phyloP scores from a whole-genome alignment of 2,329 filamentous ascomycete genomes.

The Paradendryphiella salina region DNA sequence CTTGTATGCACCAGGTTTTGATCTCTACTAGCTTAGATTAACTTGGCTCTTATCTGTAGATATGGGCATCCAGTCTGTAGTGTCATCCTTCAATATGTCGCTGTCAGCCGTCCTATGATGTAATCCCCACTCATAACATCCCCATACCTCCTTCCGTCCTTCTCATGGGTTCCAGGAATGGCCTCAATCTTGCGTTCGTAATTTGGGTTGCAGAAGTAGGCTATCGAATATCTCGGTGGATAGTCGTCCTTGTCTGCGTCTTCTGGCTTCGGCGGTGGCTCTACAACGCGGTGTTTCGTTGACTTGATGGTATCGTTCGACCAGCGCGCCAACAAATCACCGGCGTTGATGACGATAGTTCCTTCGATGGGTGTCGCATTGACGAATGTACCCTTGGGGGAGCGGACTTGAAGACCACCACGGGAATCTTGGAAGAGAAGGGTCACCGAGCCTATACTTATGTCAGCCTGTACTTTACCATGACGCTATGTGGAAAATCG shows the following conservation, averaged over 20 bases:
- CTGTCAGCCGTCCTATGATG: constrained; percentile 73
- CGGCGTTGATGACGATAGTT: constrained; percentile 86
- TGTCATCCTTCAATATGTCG: constrained; percentile 58
- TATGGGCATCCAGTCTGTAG: not conserved
- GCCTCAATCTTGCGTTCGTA: constrained; percentile 75
- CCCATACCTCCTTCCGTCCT: constrained; percentile 75
- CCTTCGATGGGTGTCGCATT: constrained; percentile 80
- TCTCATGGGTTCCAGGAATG: constrained; percentile 74
- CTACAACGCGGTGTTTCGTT: constrained; percentile 86
- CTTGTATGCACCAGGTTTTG: too few species aligned
- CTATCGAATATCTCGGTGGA: constrained; percentile 79
- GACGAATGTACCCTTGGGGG: constrained; percentile 75
- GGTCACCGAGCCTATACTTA: constrained; percentile 44
- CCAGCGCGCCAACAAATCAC: constrained; percentile 84
- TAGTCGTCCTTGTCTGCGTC: constrained; percentile 60
- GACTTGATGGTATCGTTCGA: constrained; percentile 90
- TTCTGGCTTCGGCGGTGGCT: constrained; percentile 63
- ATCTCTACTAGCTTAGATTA: too few species aligned
- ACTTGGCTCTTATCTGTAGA: too few species aligned
- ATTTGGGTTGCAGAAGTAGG: constrained; percentile 92
- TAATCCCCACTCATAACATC: constrained; percentile 81
- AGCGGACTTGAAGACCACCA: constrained; percentile 65
- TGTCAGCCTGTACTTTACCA: constrained; percentile 7
- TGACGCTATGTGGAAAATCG: not conserved
- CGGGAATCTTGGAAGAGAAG: constrained; percentile 57